Evolutionary conservation across 139 green algal species (phyloP).

Genomic region (Trebouxia sp.): DNA sequence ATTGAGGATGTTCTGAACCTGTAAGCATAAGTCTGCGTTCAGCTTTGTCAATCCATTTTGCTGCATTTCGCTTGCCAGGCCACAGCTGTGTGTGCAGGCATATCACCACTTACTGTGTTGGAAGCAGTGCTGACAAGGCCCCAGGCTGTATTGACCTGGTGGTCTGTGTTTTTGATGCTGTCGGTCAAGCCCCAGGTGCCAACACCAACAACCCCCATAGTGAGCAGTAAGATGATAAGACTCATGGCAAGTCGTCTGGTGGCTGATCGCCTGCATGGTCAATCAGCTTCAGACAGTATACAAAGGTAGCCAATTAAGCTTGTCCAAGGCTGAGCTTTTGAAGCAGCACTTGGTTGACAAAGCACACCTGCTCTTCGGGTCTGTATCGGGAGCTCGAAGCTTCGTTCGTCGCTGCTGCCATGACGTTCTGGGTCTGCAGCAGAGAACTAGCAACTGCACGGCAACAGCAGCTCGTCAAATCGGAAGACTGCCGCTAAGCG

Average conservation of each 20-base stretch:
- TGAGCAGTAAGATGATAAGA: neutral
- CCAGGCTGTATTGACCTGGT: neutral
- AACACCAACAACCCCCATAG: slow-evolving; percentile 1
- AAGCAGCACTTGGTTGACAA: neutral
- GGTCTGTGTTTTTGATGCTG: neutral
- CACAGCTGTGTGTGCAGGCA: neutral
- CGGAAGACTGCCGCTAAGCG: neutral
- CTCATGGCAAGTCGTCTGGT: neutral
- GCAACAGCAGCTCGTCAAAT: neutral
- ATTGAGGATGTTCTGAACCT: slow-evolving; percentile 3
- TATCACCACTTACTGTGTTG: neutral
- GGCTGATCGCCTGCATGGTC: neutral
- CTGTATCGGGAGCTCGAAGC: neutral
- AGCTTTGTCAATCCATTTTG: neutral
- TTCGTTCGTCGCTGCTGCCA: neutral
- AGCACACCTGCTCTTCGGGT: neutral
- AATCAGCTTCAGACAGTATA: neutral
- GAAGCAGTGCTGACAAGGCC: neutral
- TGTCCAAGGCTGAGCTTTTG: neutral
- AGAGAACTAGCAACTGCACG: slow-evolving; percentile 13
- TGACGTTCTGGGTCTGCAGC: slow-evolving; percentile 8
- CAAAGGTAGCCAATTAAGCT: neutral
- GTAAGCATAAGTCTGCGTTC: neutral
- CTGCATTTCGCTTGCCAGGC: neutral
- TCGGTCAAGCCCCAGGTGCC: slow-evolving; percentile 2